Evolutionary conservation across 1,284 basidiomycete genomes (phyloP).

Genomic region (Ceratobasidium sp.): DNA sequence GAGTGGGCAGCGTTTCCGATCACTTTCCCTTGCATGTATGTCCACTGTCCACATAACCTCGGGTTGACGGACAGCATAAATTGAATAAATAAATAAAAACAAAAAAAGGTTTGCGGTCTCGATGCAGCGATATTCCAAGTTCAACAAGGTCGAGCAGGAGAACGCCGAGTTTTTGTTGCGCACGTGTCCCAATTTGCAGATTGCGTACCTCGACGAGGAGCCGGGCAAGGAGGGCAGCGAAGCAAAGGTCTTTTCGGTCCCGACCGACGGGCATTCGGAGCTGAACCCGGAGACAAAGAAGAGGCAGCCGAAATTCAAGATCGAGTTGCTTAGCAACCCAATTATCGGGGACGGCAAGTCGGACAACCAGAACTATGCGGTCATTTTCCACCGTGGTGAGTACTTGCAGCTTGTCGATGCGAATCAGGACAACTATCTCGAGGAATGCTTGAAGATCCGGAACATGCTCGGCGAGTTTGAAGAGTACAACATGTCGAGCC

Average conservation of each 20-base stretch:
- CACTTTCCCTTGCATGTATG: too few species aligned
- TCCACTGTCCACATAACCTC: too few species aligned
- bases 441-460: slow-evolving; percentile 99
- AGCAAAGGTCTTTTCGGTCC: slow-evolving; percentile 92
- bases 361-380: slow-evolving; percentile 99
- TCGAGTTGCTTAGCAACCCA: slow-evolving; percentile 98
- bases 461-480: slow-evolving; percentile 98
- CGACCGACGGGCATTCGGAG: slow-evolving; percentile 98
- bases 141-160: slow-evolving; percentile 99
- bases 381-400: slow-evolving; percentile 99
- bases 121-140: slow-evolving; percentile 99
- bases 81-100: too few species aligned
- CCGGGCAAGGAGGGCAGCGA: slow-evolving; percentile 96
- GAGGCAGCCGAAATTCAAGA: slow-evolving; percentile 95
- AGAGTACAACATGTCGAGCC: slow-evolving; percentile 85
- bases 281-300: slow-evolving; percentile 90
- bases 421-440: slow-evolving; percentile 99
- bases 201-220: slow-evolving; percentile 98
- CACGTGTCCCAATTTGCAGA: slow-evolving; percentile 99
- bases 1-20: too few species aligned
- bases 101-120: slow-evolving; percentile 91
- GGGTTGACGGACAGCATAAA: too few species aligned
- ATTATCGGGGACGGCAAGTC: slow-evolving; percentile 99
- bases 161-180: slow-evolving; percentile 98
- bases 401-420: slow-evolving; percentile 99